Evolutionary conservation across 2,329 filamentous ascomycete species (phyloP), one percentile per base, ranked within the genome.

Genomic region (Lachnum nothofagi): DNA sequence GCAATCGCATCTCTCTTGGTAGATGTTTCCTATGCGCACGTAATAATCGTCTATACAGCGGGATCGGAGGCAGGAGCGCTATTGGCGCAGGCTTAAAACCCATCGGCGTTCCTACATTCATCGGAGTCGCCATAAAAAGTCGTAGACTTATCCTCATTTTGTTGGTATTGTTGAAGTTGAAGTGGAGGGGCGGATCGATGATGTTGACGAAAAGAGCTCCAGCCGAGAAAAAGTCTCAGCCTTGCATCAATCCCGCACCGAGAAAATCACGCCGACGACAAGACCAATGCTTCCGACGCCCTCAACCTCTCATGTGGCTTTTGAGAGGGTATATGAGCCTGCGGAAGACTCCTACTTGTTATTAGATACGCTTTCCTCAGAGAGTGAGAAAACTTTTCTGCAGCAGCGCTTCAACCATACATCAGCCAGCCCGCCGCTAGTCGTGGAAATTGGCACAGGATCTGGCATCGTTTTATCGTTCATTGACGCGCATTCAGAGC

Each of bases 381-480:
- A 52, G 3, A 45, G 37, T 20, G 63, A 65, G 31, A 64, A 60
- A 27, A 42, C 31, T 12, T 66, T 66, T 37, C 52, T 64, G 3
- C 48, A 48, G 24, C 23, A 51, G 16, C 51, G 46, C 35, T 58
- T 57, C 55, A 20, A 39, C 54, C 24, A 44, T 24, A 10, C 39
- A n/a, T 29, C 8, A 24, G 16, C 53, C 59, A 14, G 25, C 20
- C 63, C 72, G 1, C 82, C 85, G 0, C 68, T 95, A 1, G 74
- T 95, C 24, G 74, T 95, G 54, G 93, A 98, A 71, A 75, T 96
- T 54, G 93, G 93, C 48, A 85, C 88, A 0, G 93, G 93, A 46
- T 97, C 91, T 0, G 93, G 93, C 51, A 86, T 98, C 9, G 87
- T 98, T n/a, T 76, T 97, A 34, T 88, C 85, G 47, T 98, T 98